Percentiles rank a stretch among this genome's conserved stretches.
These are phyloP conservation scores for Helicocarpus griseus DNA, from an alignment of 2,329 filamentous ascomycete genomes.

Conservation along the genomic window DNA sequence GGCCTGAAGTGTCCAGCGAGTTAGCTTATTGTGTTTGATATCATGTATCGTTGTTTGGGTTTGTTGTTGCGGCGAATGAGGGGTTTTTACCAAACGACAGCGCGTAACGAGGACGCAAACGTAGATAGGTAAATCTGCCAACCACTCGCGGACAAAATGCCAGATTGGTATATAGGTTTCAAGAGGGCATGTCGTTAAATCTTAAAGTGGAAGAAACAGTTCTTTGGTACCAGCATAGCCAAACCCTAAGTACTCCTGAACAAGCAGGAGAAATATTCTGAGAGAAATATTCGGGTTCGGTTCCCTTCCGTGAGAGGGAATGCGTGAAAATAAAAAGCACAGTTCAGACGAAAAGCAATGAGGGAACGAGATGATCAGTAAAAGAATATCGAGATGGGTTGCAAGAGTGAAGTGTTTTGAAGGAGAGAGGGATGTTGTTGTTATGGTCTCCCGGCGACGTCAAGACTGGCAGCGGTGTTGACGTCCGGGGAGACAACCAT, in stretches of 20 bases:
- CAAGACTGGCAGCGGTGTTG: not conserved
- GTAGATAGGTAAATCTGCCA: not conserved
- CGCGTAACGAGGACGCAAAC: not conserved
- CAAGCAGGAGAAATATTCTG: not conserved
- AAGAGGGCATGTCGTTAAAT: not conserved
- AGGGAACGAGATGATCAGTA: not conserved
- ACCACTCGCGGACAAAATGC: no score
- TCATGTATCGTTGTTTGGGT: no score
- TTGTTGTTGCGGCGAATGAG: not conserved
- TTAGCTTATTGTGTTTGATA: not conserved
- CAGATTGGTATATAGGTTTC: not conserved
- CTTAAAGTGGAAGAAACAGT: no score
- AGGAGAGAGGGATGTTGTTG: not conserved
- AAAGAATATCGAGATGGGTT: not conserved
- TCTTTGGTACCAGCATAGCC: not conserved
- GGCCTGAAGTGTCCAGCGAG: not conserved
- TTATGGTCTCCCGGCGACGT: not conserved
- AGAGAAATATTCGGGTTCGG: no score
- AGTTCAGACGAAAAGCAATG: not conserved
- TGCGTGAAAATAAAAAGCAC: not conserved
- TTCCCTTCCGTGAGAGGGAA: not conserved
- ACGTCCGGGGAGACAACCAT: not conserved
- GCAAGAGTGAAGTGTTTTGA: not conserved
- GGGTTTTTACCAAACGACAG: not conserved
- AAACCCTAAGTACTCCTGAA: not conserved